Evolutionary conservation across 2,329 filamentous ascomycete species (phyloP), one percentile per base, ranked within the genome.

Genomic region (Immersiporthe knoxdaviesiana): DNA sequence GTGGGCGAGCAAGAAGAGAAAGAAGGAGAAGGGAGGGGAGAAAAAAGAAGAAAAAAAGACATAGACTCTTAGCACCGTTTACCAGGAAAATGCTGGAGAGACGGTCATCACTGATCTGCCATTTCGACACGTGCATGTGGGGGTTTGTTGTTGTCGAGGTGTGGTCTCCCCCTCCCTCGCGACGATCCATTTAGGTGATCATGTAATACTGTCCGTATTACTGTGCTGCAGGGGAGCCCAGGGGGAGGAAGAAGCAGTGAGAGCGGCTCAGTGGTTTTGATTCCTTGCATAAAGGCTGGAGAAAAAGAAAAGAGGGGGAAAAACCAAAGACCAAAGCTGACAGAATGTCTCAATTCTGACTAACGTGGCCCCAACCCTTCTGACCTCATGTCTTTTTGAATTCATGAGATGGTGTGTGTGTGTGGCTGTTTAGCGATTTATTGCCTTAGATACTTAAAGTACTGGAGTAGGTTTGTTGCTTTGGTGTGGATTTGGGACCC

Each of bases 321-420:
- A 8, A 47, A 47, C 10, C 18, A 47, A n/a, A 21, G 21, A 21
- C 18, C 18, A 6, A 56, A 59, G 7, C 32, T 59, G 56, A n/a
- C 56, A 59, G 18, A 32, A n/a, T n/a, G n/a, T n/a, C 18, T 47
- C 18, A 6, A 3, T 59, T 10, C 32, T 59, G 56, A 59, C 56
- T 59, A 59, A 59, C 37, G 56, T 32, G n/a, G 56, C 56, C 63
- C 50, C 24, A 54, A 65, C 52, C 63, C 52, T 58, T 59, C 35
- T 59, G 63, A 65, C 63, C 30, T 65, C 63, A 65, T 8, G 35
- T 58, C 12, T 65, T 52, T 44, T 44, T 7, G 44, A 37, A 12
- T 21, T 52, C 0, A n/a, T 50, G 18, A 16, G 16, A 21, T 44
- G 41, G 6, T 44, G 41, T 6, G 16, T n/a, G n/a, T n/a, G n/a